These are phyloP conservation scores for Hemerocallis citrina DNA, from an alignment of 106 monocot species.

Conservation along the genomic window DNA sequence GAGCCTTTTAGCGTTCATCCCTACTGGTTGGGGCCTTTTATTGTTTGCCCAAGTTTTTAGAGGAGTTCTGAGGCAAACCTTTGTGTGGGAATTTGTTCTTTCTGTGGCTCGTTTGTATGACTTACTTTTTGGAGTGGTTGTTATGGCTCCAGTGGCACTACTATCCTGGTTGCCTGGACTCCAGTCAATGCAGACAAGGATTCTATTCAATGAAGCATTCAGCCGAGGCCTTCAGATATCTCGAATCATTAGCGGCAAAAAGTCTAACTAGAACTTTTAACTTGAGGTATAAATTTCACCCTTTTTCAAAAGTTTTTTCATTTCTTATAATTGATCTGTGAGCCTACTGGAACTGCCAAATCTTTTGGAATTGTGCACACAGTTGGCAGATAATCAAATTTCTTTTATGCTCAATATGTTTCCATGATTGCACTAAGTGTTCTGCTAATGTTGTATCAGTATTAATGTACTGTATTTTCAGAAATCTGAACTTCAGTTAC, in stretches of 20 bases:
- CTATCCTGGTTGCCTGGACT: slow-evolving; percentile 89
- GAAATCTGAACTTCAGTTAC: too few relatives aligned
- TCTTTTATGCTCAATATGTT: too few relatives aligned
- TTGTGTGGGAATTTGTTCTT: slow-evolving; percentile 76
- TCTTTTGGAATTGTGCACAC: too few relatives aligned
- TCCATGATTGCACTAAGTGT: too few relatives aligned
- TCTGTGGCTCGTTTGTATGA: slow-evolving; percentile 80
- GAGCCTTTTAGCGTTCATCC: slow-evolving; percentile 81
- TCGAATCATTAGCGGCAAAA: slow-evolving; percentile 76
- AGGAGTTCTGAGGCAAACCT: slow-evolving; percentile 32
- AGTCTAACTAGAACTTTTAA: slow-evolving; percentile 26
- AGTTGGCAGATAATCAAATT: too few relatives aligned
- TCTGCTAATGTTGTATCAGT: too few relatives aligned
- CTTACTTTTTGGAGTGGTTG: slow-evolving; percentile 66
- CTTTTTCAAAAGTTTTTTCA: too few relatives aligned
- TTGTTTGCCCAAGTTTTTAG: slow-evolving; percentile 63
- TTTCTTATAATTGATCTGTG: too few relatives aligned
- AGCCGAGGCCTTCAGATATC: slow-evolving; percentile 95
- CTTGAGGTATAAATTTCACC: slow-evolving; percentile 1
- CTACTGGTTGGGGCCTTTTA: slow-evolving; percentile 74
- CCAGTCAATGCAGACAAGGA: slow-evolving; percentile 92
- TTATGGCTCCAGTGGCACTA: slow-evolving; percentile 77
- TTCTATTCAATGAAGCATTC: slow-evolving; percentile 95
- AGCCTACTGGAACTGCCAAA: too few relatives aligned
- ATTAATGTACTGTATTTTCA: too few relatives aligned